Base-by-base conservation (phyloP, 352 stramenopile genomes). In the Blastocystis sp. region DNA sequence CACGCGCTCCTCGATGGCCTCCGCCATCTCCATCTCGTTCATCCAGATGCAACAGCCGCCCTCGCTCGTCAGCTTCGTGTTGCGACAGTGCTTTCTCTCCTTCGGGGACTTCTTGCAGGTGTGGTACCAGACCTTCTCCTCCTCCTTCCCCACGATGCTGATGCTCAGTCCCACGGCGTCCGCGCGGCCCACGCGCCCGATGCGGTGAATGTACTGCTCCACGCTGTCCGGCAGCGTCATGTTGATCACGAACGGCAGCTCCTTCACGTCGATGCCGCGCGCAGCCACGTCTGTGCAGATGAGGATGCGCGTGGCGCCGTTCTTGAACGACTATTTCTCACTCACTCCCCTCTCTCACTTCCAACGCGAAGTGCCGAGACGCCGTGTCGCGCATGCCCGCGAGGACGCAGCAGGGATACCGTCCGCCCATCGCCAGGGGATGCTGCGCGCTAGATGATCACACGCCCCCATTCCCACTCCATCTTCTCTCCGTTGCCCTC, bases 261-360 rank as follows among this genome's bases (percentile, higher is more conserved):
- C 78, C 56, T 78, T 67, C 49, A 96, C 89, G 86, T 96, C 92
- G 69, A 95, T 90, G 27, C 92, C 92, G 63, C 92, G 84, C 56
- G 90, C 90, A 0, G 92, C 91, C 2, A 94, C 89, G 85, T 95
- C 92, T 38, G 92, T 95, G 59, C 90, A 90, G 49, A 95, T 78
- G 4, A 96, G 77, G 16, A 94, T 89, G 51, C 88, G 87, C 40
- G 91, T 90, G 38, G 90, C 88, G 1, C 91, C 90, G 7, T 88
- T 86, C 87, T 90, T 90, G 85, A 96, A 93, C 40, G 90, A 84
- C 29, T 91, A 65, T 87, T 38, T 7, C 42, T 56, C 88, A 87
- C 36, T 89, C 86, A 6, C 38, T 91, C 75, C 29, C 0, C 7
- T 21, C 3, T 34, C 67, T 9, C n/a, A 78, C 67, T 29, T 78